A percentile compares a stretch with the other conserved stretches of the same genome.
Evolutionary conservation across 2,329 filamentous ascomycete genomes (phyloP).

Genomic region (Tolypocladium cylindrosporum): DNA sequence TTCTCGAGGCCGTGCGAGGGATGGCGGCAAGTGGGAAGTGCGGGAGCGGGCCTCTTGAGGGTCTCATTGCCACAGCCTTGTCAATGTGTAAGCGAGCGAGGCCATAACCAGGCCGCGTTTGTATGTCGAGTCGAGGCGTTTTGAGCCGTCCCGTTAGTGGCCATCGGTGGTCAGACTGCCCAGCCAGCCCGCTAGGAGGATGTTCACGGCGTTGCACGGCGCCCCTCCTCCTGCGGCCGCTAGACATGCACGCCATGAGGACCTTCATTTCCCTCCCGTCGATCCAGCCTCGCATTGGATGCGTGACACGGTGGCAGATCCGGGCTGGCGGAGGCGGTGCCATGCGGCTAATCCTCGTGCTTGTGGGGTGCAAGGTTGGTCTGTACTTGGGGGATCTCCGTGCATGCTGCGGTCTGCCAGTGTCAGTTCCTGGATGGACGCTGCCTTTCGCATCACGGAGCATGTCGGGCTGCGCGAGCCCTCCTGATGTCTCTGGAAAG

Average conservation of each 20-base stretch:
- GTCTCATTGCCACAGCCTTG: not conserved
- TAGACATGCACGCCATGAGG: slow-evolving; percentile 4
- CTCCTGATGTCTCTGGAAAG: not conserved
- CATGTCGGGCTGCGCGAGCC: not conserved
- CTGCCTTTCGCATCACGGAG: not conserved
- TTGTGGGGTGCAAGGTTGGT: not conserved
- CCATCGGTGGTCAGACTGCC: not conserved
- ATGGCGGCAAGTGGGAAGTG: not conserved
- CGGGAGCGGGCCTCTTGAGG: not conserved
- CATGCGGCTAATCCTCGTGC: not conserved
- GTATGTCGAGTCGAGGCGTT: not conserved
- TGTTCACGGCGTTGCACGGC: not conserved
- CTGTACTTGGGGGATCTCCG: not conserved
- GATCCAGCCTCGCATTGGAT: slow-evolving; percentile 4
- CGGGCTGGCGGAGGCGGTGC: not conserved
- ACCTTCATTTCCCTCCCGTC: slow-evolving; percentile 5
- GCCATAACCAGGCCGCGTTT: no score
- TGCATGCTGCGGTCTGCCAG: not conserved
- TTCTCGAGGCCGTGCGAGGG: not conserved
- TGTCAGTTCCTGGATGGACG: not conserved
- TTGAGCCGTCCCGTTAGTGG: not conserved
- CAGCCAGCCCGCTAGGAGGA: not conserved
- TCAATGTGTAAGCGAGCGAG: not conserved
- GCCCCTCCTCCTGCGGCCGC: not conserved
- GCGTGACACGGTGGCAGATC: not conserved